phyloP scores from a whole-genome alignment of 139 green algal species.

The Chlamydomonas incerta region DNA sequence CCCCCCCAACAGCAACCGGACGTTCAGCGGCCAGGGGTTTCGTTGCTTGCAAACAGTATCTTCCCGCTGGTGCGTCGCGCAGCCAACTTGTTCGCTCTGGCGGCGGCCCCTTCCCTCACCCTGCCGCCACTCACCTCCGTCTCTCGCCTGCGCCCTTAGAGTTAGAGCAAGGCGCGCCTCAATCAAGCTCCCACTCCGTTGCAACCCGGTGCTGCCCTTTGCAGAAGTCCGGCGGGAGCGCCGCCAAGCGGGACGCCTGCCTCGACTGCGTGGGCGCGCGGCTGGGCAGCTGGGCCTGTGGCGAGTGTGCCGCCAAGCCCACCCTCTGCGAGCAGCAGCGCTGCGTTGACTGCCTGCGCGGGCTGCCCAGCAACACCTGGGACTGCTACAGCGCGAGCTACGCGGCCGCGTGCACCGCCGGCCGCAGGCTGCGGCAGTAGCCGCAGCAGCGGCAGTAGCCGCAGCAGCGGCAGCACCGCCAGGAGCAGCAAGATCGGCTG shows the following conservation, averaged over 20 bases:
- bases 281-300: background rate
- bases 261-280: background rate
- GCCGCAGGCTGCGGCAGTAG: too few relatives aligned
- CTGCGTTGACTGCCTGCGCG: background rate
- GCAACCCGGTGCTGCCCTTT: too few relatives aligned
- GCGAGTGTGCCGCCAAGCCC: constrained; percentile 8
- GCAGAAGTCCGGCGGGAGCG: constrained; percentile 5
- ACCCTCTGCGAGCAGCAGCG: constrained; percentile 10
- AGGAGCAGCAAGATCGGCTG: too few relatives aligned
- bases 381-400: constrained; percentile 15
- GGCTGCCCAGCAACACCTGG: background rate
- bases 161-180: too few relatives aligned
- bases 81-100: background rate
- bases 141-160: too few relatives aligned
- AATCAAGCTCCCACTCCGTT: too few relatives aligned
- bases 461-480: too few relatives aligned
- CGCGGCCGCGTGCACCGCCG: background rate
- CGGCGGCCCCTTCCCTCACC: too few relatives aligned
- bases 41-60: background rate
- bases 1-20: too few relatives aligned
- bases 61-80: background rate
- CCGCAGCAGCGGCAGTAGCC: too few relatives aligned
- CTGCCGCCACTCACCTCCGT: too few relatives aligned
- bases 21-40: too few relatives aligned
- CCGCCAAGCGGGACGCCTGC: background rate